phyloP scores from a whole-genome alignment of 345 rosid species.

The Salix viminalis region DNA sequence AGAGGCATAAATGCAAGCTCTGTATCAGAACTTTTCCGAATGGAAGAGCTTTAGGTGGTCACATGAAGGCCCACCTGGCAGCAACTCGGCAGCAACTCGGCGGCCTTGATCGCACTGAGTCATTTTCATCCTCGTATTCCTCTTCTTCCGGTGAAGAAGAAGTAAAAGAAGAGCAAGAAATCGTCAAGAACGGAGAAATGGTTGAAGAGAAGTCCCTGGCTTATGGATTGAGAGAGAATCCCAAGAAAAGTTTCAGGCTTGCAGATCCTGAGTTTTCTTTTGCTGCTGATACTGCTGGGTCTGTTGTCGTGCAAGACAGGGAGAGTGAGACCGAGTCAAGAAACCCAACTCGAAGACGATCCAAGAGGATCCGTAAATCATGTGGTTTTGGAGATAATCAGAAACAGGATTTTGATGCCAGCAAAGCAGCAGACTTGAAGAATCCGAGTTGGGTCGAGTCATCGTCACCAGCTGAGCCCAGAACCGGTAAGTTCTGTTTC shows the following conservation, averaged over 20 bases:
- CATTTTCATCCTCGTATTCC: slow-evolving; percentile 13
- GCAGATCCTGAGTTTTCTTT: slow-evolving; percentile 40
- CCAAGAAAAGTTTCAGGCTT: slow-evolving; percentile 27
- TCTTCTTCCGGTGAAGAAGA: slow-evolving; percentile 11
- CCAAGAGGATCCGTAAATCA: slow-evolving; percentile 23
- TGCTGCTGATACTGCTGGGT: slow-evolving; percentile 2
- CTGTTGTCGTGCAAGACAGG: slow-evolving; percentile 21
- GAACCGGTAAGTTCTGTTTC: slow-evolving; percentile 33
- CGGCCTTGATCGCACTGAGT: background rate
- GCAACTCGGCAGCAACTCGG: slow-evolving; percentile 11
- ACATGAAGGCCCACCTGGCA: slow-evolving; percentile 32
- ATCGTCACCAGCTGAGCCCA: slow-evolving; percentile 6
- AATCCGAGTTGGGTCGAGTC: background rate
- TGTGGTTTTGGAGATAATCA: slow-evolving; percentile 8
- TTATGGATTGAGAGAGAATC: slow-evolving; percentile 34
- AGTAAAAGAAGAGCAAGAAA: slow-evolving; percentile 4
- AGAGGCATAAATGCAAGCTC: slow-evolving; percentile 33
- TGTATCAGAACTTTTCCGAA: slow-evolving; percentile 22
- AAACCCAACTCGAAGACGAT: slow-evolving; percentile 29
- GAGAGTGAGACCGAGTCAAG: slow-evolving; percentile 37
- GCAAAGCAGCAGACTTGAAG: slow-evolving; percentile 5
- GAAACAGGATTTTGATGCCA: slow-evolving; percentile 1
- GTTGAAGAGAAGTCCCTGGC: slow-evolving; percentile 12
- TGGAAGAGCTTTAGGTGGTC: slow-evolving; percentile 35
- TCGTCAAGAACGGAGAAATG: slow-evolving; percentile 6